Evolutionary conservation across 2,329 filamentous ascomycete species (phyloP).

Genomic region (Ophiosphaerella narmari): DNA sequence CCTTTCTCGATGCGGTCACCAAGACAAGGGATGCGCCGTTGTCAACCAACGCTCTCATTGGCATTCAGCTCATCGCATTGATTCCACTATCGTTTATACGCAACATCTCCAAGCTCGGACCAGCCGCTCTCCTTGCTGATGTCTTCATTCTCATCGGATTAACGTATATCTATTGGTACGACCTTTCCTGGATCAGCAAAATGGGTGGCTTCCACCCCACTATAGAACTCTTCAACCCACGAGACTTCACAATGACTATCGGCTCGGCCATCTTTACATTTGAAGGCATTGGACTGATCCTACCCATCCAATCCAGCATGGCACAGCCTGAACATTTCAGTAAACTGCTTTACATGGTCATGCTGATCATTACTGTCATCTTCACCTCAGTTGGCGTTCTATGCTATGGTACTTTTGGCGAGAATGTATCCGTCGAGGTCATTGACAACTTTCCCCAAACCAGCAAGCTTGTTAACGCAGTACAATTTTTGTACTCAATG

Average conservation of each 20-base stretch:
- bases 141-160: conserved; percentile 73
- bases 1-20: conserved; percentile 68
- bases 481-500: conserved; percentile 75
- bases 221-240: conserved; percentile 72
- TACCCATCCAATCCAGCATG: conserved; percentile 79
- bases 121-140: conserved; percentile 70
- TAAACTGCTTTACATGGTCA: conserved; percentile 68
- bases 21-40: conserved; percentile 54
- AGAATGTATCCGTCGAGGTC: conserved; percentile 71
- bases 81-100: conserved; percentile 72
- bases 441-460: conserved; percentile 76
- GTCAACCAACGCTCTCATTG: conserved; percentile 65
- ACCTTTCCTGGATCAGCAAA: conserved; percentile 61
- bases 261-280: conserved; percentile 79
- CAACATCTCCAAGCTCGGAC: conserved; percentile 75
- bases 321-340: conserved; percentile 70
- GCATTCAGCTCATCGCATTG: conserved; percentile 66
- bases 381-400: conserved; percentile 74
- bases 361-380: conserved; percentile 73
- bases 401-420: conserved; percentile 75
- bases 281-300: conserved; percentile 76
- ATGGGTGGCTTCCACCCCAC: conserved; percentile 61
- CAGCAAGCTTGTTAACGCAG: conserved; percentile 73
- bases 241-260: conserved; percentile 70
- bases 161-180: conserved; percentile 74